A percentile compares a stretch with the other conserved stretches of the same genome.
Evolutionary conservation across 768 basidiomycete genomes (phyloP).

Genomic region (Boletus sp.): DNA sequence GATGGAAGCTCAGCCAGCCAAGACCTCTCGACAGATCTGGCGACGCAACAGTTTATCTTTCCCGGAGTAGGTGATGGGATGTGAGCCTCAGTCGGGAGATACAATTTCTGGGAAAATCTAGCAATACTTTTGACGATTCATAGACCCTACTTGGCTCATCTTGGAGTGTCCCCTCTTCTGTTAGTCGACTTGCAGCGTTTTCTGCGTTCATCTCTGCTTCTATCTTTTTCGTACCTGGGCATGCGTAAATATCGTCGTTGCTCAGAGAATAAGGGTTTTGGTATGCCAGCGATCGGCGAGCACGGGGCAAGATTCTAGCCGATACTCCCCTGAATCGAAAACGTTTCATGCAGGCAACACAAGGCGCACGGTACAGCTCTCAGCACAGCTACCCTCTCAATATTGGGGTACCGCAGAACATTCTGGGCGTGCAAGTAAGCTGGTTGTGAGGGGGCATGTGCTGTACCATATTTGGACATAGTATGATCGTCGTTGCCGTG

Average conservation of each 20-base stretch:
- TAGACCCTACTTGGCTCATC: background rate
- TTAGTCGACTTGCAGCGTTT: background rate
- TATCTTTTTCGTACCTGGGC: background rate
- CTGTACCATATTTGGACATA: constrained; percentile 1
- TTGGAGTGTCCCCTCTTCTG: background rate
- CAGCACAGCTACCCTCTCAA: background rate
- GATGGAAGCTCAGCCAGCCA: constrained; percentile 19
- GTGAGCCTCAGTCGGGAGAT: constrained; percentile 7
- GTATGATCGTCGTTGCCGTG: constrained; percentile 17
- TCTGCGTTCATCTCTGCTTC: background rate
- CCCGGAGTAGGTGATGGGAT: constrained; percentile 13
- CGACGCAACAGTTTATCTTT: constrained; percentile 16
- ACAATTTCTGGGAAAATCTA: constrained; percentile 1
- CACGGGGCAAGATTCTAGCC: background rate
- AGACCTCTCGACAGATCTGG: constrained; percentile 19
- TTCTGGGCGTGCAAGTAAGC: too few relatives aligned
- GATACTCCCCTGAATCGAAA: too few relatives aligned
- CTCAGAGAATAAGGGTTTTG: background rate
- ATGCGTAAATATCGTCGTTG: background rate
- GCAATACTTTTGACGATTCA: background rate
- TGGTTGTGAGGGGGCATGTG: background rate
- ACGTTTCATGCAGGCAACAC: background rate
- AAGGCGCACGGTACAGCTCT: background rate
- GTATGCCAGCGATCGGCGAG: background rate
- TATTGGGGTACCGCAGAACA: background rate